Evolutionary conservation across 176 grass and related monocot genomes (phyloP), one percentile per base, ranked within the genome.

Genomic region (Aegilops umbellulata): DNA sequence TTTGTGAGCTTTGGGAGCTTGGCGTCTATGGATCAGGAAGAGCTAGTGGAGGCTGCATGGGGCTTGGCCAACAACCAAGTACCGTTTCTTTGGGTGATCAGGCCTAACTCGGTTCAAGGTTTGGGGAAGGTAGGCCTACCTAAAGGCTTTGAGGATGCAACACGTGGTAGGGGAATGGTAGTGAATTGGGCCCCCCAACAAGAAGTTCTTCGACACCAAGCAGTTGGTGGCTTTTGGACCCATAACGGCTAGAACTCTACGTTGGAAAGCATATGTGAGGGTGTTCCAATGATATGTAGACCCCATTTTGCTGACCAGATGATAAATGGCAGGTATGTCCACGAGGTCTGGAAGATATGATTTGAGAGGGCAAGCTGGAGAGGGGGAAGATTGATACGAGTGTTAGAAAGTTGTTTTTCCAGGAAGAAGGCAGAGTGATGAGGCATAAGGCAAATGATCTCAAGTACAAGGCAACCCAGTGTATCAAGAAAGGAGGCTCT

Each of bases 161-260:
- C 47, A 8, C 24, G 6, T n/a, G 85, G 65, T 4, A 77, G 80
- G 17, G 85, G 89, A 8, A 27, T 79, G 32, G 44, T 87, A 3
- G 75, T 90, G 24, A 3, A 38, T 0, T 87, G 85, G 84, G 85
- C 44, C 0, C 89, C 89, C 3, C 89, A 90, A 32, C 85, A 84
- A 30, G 58, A 84, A 4, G 85, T 90, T 11, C 60, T 90, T 0
- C 3, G 1, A 1, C 85, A 90, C 24, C 30, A 1, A 4, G 85
- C 89, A 0, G 13, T 87, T 17, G 89, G 89, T 6, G 85, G 89
- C 1, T 90, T 90, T 39, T 90, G 89, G 86, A 88, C 85, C 11
- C 89, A 90, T 47, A 55, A 14, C 3, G 89, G 84, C 8, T 90
- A 85, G 89, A 87, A 84, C 82, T 91, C 90, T 8, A 85, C 68